Evolutionary conservation across 2,329 filamentous ascomycete genomes (phyloP), one percentile per base, ranked within the genome.

Genomic region (Apiospora kogelbergensis): DNA sequence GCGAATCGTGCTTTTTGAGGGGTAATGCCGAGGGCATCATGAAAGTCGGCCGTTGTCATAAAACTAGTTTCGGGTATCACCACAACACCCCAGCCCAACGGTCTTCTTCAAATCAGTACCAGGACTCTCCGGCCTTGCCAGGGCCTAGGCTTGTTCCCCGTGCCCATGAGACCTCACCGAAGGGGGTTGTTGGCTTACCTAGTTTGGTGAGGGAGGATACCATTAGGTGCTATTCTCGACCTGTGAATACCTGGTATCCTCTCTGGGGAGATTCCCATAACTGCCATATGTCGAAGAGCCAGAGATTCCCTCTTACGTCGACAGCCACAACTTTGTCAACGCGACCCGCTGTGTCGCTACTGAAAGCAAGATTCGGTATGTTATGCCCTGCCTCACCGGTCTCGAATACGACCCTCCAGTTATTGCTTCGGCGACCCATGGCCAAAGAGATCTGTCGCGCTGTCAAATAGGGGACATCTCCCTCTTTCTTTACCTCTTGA

Each of bases 231-330:
- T 30, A 60, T 45, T 22, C 41, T 65, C 33, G 30, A 33, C 10
- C 24, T 33, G 44, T 65, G 63, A 41, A 65, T 65, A 22, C 63
- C 40, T 9, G 63, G 63, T 65, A 65, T 45, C 41, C 17, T 65
- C 17, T 65, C 9, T 11, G 20, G n/a, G 69, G 41, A 42, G 40
- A 30, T 65, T 53, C 40, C 44, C 65, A 17, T n/a, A 71, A 67
- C 44, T 79, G 81, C 86, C 86, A 89, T 17, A 89, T 87, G 57
- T 86, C 80, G 53, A 86, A 79, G 15, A 88, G 70, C 83, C 84
- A 89, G 6, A 83, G 73, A 11, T 72, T 76, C 1, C 85, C 87
- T 13, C 76, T 74, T 46, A 89, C 84, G 60, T 89, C 87, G 30
- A 87, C 76, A 1, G 84, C 86, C 30, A 83, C 80, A 1, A 89